phyloP scores from a whole-genome alignment of 2,329 filamentous ascomycete genomes.

The Colletotrichum salicis region DNA sequence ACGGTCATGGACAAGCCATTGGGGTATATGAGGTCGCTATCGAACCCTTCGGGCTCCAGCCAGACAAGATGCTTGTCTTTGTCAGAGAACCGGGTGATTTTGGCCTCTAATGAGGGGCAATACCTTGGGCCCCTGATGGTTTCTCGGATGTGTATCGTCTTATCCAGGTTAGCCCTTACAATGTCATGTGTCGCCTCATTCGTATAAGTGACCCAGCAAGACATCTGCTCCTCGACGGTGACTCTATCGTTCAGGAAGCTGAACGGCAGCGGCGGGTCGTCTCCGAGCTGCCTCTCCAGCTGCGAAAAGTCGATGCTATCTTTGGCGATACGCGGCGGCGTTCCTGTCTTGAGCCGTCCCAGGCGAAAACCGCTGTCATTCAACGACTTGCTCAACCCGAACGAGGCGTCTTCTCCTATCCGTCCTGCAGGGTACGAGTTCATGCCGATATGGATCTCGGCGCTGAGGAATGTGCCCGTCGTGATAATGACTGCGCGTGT shows the following conservation, averaged over 20 bases:
- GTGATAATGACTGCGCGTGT: slow-evolving; percentile 91
- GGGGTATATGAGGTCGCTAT: slow-evolving; percentile 90
- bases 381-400: slow-evolving; percentile 90
- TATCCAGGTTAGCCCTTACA: slow-evolving; percentile 89
- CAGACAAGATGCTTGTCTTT: slow-evolving; percentile 89
- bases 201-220: slow-evolving; percentile 89
- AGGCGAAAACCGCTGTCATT: slow-evolving; percentile 88
- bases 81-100: slow-evolving; percentile 86
- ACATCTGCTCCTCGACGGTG: slow-evolving; percentile 81
- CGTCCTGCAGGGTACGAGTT: slow-evolving; percentile 86
- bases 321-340: slow-evolving; percentile 85
- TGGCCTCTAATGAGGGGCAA: slow-evolving; percentile 94
- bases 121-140: slow-evolving; percentile 94
- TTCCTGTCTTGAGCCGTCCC: slow-evolving; percentile 94
- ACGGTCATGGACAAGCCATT: slow-evolving; percentile 98
- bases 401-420: slow-evolving; percentile 93
- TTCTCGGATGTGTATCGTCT: slow-evolving; percentile 95
- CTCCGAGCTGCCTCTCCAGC: slow-evolving; percentile 80
- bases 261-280: slow-evolving; percentile 88
- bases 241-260: slow-evolving; percentile 88
- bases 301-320: slow-evolving; percentile 82
- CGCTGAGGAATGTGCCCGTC: slow-evolving; percentile 93
- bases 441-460: slow-evolving; percentile 95
- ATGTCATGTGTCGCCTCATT: slow-evolving; percentile 85
- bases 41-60: slow-evolving; percentile 96